Conservation (phyloP, 148 eudicot species). For the Rhododendron simsii region DNA sequence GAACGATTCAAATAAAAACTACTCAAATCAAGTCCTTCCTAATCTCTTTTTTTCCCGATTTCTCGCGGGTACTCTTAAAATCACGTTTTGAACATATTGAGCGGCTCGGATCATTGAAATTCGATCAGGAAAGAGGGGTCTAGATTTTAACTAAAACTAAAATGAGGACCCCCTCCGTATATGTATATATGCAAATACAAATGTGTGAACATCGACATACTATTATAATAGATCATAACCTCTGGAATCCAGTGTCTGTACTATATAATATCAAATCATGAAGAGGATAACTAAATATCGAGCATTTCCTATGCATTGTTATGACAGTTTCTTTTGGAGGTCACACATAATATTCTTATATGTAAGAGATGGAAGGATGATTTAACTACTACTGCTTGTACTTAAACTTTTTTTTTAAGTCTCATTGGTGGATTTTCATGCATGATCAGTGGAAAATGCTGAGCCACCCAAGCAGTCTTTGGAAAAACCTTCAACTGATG, state of each 20-base stretch:
- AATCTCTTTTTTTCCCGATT: no score
- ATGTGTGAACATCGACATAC: neutral
- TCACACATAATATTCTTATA: neutral
- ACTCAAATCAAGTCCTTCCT: no score
- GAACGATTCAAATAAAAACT: no score
- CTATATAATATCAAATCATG: neutral
- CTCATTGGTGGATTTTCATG: slow-evolving; percentile 4
- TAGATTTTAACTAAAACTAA: no score
- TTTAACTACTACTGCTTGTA: neutral
- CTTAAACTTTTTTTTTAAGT: neutral
- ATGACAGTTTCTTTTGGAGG: neutral
- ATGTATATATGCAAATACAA: no score
- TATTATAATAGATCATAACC: neutral
- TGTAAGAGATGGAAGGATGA: neutral
- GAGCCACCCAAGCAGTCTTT: slow-evolving; percentile 27
- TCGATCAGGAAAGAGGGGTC: no score
- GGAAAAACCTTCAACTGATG: slow-evolving; percentile 22
- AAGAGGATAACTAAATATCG: neutral
- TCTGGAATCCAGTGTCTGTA: neutral
- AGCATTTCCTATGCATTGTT: neutral
- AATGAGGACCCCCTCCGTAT: no score
- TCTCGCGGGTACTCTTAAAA: no score
- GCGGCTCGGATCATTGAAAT: no score
- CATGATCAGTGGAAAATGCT: slow-evolving; percentile 54
- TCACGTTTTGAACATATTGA: no score